A percentile compares a stretch with the other conserved stretches of the same genome.
Evolutionary conservation across 805 yeast species (phyloP).

Genomic region (Pichia cephalocereana): DNA sequence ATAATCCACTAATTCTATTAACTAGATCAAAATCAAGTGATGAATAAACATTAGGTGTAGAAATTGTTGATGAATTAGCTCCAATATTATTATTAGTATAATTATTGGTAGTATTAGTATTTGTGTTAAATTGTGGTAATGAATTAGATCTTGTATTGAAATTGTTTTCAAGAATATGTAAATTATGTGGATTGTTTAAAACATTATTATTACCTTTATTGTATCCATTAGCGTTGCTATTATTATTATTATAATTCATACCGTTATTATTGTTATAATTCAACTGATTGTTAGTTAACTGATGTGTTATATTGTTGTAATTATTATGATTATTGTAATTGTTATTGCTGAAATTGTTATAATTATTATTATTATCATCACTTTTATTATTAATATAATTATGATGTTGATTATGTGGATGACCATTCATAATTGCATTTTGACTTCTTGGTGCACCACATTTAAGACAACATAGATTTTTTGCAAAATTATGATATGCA

Average conservation of each 20-base stretch:
- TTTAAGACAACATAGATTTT: conserved; percentile 75
- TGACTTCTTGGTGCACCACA: conserved; percentile 68
- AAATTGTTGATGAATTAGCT: not conserved
- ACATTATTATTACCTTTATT: not conserved
- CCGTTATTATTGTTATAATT: not conserved
- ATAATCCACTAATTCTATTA: conserved; percentile 14
- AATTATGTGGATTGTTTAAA: not conserved
- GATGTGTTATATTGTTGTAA: conserved; percentile 3
- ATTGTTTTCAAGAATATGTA: not conserved
- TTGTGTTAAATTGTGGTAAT: not conserved
- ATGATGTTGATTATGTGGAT: conserved; percentile 19
- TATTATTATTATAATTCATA: not conserved
- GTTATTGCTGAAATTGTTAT: not conserved
- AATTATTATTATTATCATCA: not conserved
- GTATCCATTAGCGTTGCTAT: not conserved
- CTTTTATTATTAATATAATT: conserved; percentile 2
- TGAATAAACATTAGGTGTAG: not conserved
- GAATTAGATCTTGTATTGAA: not conserved
- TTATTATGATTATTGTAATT: not conserved
- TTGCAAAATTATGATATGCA: conserved; percentile 86
- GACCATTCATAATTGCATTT: conserved; percentile 24
- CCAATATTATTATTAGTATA: not conserved
- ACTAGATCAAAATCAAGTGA: conserved; percentile 10
- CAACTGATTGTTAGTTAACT: conserved; percentile 1
- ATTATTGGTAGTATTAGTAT: not conserved